Percentiles rank a stretch among this genome's conserved stretches.
These are phyloP conservation scores for Rhodotorula sp. DNA, from an alignment of 1,284 basidiomycete species.

Conservation along the genomic window DNA sequence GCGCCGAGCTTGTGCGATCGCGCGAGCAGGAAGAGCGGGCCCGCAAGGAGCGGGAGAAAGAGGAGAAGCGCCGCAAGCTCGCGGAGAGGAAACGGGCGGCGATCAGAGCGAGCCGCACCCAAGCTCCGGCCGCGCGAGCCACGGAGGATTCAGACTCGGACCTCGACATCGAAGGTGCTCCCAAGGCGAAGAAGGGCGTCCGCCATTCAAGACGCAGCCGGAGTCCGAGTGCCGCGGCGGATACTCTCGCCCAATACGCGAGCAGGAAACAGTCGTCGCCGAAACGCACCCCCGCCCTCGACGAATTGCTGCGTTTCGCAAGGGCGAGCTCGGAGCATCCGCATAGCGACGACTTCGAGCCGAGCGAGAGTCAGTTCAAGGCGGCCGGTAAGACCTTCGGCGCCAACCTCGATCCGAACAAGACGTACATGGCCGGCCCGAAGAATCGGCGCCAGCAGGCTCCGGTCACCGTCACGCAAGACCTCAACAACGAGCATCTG, in stretches of 20 bases:
- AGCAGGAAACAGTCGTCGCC: neutral
- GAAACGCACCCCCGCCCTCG: neutral
- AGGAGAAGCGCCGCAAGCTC: neutral
- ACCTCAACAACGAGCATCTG: neutral
- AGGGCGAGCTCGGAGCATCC: slow-evolving; percentile 11
- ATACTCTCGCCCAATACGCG: neutral
- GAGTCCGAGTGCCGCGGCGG: neutral
- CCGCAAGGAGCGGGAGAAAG: slow-evolving; percentile 3
- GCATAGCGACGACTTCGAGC: slow-evolving; percentile 10
- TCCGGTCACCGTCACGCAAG: neutral
- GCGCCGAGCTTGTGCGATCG: neutral
- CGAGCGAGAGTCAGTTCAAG: slow-evolving; percentile 30
- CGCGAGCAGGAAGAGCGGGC: neutral
- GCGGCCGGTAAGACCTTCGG: slow-evolving; percentile 26
- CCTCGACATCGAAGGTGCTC: slow-evolving; percentile 24
- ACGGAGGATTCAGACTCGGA: slow-evolving; percentile 28
- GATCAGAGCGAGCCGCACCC: neutral
- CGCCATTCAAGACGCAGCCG: neutral
- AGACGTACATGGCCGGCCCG: neutral
- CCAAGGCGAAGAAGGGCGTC: neutral
- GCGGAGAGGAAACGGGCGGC: neutral
- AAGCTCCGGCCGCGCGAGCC: neutral
- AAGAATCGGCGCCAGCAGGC: neutral
- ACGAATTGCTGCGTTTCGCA: slow-evolving; percentile 5
- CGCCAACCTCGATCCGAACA: slow-evolving; percentile 13